Evolutionary conservation across 257 asterid species (phyloP), one percentile per base, ranked within the genome.

Genomic region (Linderniella brevidens): DNA sequence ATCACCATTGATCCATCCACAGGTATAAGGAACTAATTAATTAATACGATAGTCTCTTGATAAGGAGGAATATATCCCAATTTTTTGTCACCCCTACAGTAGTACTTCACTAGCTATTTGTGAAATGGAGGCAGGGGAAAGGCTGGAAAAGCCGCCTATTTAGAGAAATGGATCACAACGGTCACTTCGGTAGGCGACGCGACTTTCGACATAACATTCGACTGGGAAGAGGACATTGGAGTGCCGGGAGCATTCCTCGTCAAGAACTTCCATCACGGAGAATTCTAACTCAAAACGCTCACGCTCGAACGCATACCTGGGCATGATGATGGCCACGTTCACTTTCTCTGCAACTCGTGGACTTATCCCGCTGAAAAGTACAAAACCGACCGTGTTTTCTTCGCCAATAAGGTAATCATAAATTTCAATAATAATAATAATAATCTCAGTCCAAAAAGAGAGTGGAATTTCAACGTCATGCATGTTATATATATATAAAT

Each of bases 341-440:
- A 74, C 53, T 74, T 74, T 51, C 55, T 74, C 37, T 74, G 81
- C 64, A 69, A 74, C 66, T 74, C 81, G 0, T 74, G 81, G 77
- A 61, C 69, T 37, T 69, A 69, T 38, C 81, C 77, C 0, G 50
- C 77, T 3, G 17, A 64, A 0, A 56, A 29, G 0, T 74, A 74
- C 67, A 54, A 55, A 49, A 13, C 61, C 0, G 59, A 48, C n/a
- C 75, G 75, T 8, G 29, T 74, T 19, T 74, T 74, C 65, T 74
- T 74, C 50, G 17, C 57, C 36, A 69, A 69, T 50, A 52, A 69
- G 71, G 80, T 63, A 39, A 25, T 25, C 6, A 25, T 25, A 25
- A 25, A 25, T 25, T 25, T 25, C 32, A 6, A 25, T 25, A 25
- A 25, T 25, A 25, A 18, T 8, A 8, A 14, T 1, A 40, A 13